These are phyloP conservation scores for Myxozyma vanderwaltii DNA, from an alignment of 805 yeast species.

Conservation along the genomic window DNA sequence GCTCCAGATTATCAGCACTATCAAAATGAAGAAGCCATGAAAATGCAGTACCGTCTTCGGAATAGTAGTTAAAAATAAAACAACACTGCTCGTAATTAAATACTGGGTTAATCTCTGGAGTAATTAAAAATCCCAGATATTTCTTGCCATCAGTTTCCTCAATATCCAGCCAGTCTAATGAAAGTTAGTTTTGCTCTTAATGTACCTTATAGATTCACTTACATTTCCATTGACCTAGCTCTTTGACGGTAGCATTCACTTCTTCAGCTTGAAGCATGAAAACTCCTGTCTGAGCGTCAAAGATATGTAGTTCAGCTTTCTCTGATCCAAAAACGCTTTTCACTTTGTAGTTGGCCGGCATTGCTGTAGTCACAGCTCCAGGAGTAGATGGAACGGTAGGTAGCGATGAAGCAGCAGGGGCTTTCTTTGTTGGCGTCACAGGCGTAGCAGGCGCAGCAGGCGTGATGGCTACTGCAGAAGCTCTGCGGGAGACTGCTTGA, in stretches of 20 bases:
- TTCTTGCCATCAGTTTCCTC: constrained; percentile 36
- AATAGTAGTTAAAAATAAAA: constrained; percentile 65
- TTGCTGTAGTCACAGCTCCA: constrained; percentile 8
- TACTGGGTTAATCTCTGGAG: constrained; percentile 62
- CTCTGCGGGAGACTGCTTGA: constrained; percentile 7
- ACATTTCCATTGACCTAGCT: constrained; percentile 54
- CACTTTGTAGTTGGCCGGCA: constrained; percentile 8
- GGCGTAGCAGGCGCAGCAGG: constrained; percentile 26
- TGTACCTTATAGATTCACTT: not conserved
- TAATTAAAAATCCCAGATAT: constrained; percentile 48
- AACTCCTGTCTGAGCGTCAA: constrained; percentile 53
- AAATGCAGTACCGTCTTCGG: constrained; percentile 46
- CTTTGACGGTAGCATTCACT: constrained; percentile 47
- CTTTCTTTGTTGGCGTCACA: constrained; percentile 22
- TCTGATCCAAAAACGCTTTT: constrained; percentile 26
- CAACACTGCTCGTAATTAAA: constrained; percentile 59
- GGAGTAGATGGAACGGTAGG: constrained; percentile 27
- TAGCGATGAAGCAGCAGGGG: no score
- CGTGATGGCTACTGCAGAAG: constrained; percentile 10
- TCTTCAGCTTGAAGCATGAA: constrained; percentile 50
- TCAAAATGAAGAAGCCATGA: constrained; percentile 68
- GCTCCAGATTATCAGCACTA: constrained; percentile 45
- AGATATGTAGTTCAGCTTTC: constrained; percentile 55
- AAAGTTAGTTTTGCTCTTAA: no score
- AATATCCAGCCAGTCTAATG: constrained; percentile 50